Evolutionary conservation across 495 filamentous ascomycete genomes (phyloP), one percentile per base, ranked within the genome.

Genomic region (Geoglossum glabrum): DNA sequence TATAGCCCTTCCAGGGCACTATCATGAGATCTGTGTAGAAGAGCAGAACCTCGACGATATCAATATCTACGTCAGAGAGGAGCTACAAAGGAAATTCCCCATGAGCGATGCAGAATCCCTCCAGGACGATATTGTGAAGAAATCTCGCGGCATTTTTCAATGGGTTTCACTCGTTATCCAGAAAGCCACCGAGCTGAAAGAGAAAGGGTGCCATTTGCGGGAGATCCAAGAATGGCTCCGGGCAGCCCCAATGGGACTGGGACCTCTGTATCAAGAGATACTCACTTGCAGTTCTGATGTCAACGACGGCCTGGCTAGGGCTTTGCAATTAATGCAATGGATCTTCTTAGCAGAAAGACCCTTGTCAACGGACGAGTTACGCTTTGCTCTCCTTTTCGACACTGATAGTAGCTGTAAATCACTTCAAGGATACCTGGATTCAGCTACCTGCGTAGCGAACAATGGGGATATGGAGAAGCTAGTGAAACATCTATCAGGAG

Each of bases 261-360:
- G 31, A 23, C 11, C 15, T 0, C 51, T 73, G 1, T 73, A 71
- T 57, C 23, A 52, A n/a, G 55, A 67, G 6, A 55, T 70, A 11
- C 43, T 72, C 8, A 57, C 43, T 17, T 47, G 17, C 7, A 66
- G 63, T 57, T 49, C 26, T 13, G 10, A 45, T 17, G 36, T 17
- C 2, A 17, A 40, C 36, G 5, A 3, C 2, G 36, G 17, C 5
- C 36, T 56, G 19, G 62, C 67, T 28, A 31, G 59, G 13, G 31
- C 63, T 13, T 50, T 65, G 47, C 43, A 54, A 36, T 60, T 71
- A 8, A 60, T 72, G 40, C 64, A 67, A 50, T 73, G 68, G 70
- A 50, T 71, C 9, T 69, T 56, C 49, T 65, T 68, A 54, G 64
- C 67, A 26, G 27, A 28, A 1, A 47, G 61, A 30, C 67, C 68